Base-by-base conservation (phyloP, 75 land plant genomes). In the Sequoia sempervirens region DNA sequence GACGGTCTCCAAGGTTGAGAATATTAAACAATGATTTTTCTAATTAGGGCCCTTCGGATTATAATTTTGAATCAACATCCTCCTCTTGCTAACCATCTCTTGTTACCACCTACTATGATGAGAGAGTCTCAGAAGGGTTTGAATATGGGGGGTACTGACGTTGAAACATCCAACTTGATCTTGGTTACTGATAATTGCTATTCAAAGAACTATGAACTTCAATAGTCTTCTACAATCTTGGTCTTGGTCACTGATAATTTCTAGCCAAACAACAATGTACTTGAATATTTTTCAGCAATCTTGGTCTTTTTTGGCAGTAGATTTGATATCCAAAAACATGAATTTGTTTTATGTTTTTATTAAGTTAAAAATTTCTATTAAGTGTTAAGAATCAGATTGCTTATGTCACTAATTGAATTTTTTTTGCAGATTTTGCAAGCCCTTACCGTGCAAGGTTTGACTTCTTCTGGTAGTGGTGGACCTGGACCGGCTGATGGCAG, bases 381-480 rank as follows among this genome's bases (percentile, higher is more conserved):
- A 45, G 32, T 78, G 28, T 78, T 43, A 78, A 45, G 80, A 45
- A 13, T 43, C 14, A 1, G 47, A 11, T 12, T 12, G 41, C 32
- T 78, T 12, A 45, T 78, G 45, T 10, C n/a, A 11, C 43, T 41
- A 78, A 26, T 26, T 78, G 80, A 78, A 1, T 1, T 37, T 61
- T 34, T 34, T 78, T 43, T 78, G 80, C 87, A 96, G 99, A 93
- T 95, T 86, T 84, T 96, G 72, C 94, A 93, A 80, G 86, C 84
- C 81, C 94, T 96, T 14, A 87, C 92, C 20, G 90, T 91, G 56
- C 97, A 96, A 88, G 97, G 97, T 4, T 80, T 89, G 86, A 84
- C 87, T 34, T 94, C 98, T 13, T 91, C 91, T 43, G 91, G 88
- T 13, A 90, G 92, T 43, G 89, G 95, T n/a, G 87, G 93, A 66